phyloP scores from a whole-genome alignment of 495 filamentous ascomycete species.

The Penicillium pulvis region DNA sequence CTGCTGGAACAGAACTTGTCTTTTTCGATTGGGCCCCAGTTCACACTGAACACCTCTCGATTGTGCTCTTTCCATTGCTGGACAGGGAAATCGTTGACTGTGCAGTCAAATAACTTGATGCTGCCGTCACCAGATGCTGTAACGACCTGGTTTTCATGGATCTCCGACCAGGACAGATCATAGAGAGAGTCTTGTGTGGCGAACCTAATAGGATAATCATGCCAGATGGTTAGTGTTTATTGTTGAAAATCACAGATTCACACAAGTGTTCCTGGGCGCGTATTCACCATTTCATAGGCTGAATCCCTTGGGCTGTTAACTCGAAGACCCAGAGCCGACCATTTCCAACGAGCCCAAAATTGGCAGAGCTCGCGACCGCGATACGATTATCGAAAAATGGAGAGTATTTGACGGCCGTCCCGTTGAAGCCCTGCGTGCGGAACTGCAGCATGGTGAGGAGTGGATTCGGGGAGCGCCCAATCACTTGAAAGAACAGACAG shows the following conservation, averaged over 20 bases:
- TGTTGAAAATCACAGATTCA: background rate
- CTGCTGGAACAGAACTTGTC: slow-evolving; percentile 83
- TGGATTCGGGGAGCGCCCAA: slow-evolving; percentile 11
- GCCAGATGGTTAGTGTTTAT: background rate
- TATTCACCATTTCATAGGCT: slow-evolving; percentile 69
- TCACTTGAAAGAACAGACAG: background rate
- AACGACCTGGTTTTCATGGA: slow-evolving; percentile 87
- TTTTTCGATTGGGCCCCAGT: slow-evolving; percentile 92
- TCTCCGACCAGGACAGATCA: slow-evolving; percentile 90
- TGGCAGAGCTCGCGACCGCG: slow-evolving; percentile 81
- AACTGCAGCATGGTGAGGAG: slow-evolving; percentile 76
- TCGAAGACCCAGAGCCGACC: slow-evolving; percentile 82
- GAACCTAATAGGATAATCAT: slow-evolving; percentile 54
- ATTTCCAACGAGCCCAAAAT: slow-evolving; percentile 97
- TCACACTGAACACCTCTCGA: slow-evolving; percentile 85
- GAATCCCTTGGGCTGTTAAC: slow-evolving; percentile 78
- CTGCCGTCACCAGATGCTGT: slow-evolving; percentile 88
- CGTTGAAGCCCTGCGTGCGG: slow-evolving; percentile 90
- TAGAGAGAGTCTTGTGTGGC: slow-evolving; percentile 97
- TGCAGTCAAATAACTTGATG: slow-evolving; percentile 89
- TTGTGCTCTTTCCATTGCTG: slow-evolving; percentile 89
- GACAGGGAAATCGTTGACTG: slow-evolving; percentile 76
- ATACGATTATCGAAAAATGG: slow-evolving; percentile 95
- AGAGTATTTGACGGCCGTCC: slow-evolving; percentile 94
- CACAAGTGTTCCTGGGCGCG: slow-evolving; percentile 3